These are phyloP conservation scores for Myxozyma neotropica DNA, from an alignment of 805 yeast species.

Conservation along the genomic window DNA sequence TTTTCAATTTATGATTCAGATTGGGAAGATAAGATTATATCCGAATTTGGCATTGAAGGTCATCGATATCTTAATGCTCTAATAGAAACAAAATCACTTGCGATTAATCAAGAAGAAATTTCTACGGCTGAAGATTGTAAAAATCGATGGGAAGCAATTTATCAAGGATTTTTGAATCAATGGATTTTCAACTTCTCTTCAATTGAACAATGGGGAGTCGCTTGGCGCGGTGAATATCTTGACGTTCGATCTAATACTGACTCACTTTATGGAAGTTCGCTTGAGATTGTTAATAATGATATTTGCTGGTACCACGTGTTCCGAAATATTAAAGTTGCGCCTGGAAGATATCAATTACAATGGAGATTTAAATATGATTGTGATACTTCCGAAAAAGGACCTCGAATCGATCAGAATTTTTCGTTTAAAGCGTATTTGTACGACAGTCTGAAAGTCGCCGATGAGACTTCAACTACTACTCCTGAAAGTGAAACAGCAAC, in stretches of 20 bases:
- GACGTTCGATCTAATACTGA: background rate
- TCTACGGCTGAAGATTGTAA: background rate
- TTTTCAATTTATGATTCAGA: background rate
- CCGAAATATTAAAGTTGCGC: conserved; percentile 1
- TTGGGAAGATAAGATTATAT: background rate
- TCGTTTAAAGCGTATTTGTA: background rate
- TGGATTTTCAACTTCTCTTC: conserved; percentile 1
- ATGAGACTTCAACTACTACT: background rate
- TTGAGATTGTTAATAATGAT: background rate
- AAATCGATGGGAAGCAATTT: conserved; percentile 4
- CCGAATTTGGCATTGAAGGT: conserved; percentile 1
- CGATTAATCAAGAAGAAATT: background rate
- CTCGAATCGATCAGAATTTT: conserved; percentile 8
- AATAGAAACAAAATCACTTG: background rate
- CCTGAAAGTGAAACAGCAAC: too few species aligned
- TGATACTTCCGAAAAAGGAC: conserved; percentile 7
- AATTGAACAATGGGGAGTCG: background rate
- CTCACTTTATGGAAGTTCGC: background rate
- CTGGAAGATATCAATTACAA: conserved; percentile 6
- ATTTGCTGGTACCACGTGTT: conserved; percentile 8
- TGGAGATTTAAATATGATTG: conserved; percentile 10
- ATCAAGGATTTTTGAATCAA: background rate
- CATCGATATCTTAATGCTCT: background rate
- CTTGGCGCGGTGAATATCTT: background rate
- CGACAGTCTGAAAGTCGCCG: background rate